Percentiles rank a stretch among this genome's conserved stretches.
Evolutionary conservation across 164 flowering plant species (phyloP).

Genomic region (Kalanchoe fedtschenkoi): DNA sequence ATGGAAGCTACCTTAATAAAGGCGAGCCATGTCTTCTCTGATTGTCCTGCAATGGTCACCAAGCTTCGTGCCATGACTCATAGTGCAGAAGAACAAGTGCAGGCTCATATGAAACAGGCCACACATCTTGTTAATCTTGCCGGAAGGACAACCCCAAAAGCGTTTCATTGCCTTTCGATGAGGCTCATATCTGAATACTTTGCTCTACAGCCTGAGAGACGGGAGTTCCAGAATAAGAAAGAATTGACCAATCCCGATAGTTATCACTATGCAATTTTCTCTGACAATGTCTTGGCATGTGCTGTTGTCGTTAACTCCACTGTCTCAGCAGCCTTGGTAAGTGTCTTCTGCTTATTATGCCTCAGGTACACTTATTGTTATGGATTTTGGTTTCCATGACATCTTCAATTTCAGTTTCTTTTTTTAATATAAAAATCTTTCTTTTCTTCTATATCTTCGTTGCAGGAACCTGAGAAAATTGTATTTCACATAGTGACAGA

Average conservation of each 20-base stretch:
- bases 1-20: constrained; percentile 62
- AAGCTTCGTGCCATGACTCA: constrained; percentile 79
- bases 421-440: not conserved
- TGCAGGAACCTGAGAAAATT: constrained; percentile 69
- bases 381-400: not conserved
- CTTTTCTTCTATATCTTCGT: constrained; percentile 7
- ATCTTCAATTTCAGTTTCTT: not conserved
- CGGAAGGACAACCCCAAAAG: constrained; percentile 79
- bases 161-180: constrained; percentile 90
- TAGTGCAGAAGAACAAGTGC: constrained; percentile 67
- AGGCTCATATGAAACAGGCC: constrained; percentile 47
- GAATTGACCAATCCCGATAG: constrained; percentile 39
- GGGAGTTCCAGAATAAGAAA: constrained; percentile 37
- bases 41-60: constrained; percentile 56
- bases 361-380: not conserved
- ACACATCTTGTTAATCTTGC: constrained; percentile 64
- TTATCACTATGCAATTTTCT: constrained; percentile 73
- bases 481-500: constrained; percentile 90
- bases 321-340: constrained; percentile 56
- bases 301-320: constrained; percentile 86
- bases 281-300: constrained; percentile 90
- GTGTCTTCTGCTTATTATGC: not conserved
- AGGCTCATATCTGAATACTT: constrained; percentile 76
- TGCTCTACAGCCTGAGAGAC: constrained; percentile 43
- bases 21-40: constrained; percentile 51